These are phyloP conservation scores for Ogataea paradorogensis DNA, from an alignment of 805 yeast genomes.

Conservation along the genomic window DNA sequence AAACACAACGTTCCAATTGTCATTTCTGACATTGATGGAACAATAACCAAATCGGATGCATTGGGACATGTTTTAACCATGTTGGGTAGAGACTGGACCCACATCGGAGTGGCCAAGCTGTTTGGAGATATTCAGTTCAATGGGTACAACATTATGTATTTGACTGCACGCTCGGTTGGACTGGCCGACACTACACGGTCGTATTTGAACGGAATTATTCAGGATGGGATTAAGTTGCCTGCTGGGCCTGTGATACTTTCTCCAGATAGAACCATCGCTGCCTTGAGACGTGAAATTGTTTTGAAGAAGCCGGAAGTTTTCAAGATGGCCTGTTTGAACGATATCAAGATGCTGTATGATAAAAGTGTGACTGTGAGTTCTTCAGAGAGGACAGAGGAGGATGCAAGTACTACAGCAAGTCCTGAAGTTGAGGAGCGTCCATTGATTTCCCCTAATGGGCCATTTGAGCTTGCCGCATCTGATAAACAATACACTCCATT, in stretches of 20 bases:
- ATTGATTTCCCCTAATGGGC: neutral
- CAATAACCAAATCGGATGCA: constrained; percentile 97
- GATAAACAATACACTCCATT: constrained; percentile 61
- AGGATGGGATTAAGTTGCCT: constrained; percentile 73
- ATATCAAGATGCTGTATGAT: constrained; percentile 68
- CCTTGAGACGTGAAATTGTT: constrained; percentile 86
- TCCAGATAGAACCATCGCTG: constrained; percentile 97
- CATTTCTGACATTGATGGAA: constrained; percentile 96
- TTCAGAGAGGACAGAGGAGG: neutral
- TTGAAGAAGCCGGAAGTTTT: constrained; percentile 96
- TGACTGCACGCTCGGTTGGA: constrained; percentile 94
- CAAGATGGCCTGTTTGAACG: constrained; percentile 94
- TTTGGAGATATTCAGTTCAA: constrained; percentile 83
- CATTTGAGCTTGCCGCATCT: neutral
- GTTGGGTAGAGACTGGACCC: constrained; percentile 98
- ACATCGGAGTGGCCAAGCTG: constrained; percentile 87
- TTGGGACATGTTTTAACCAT: constrained; percentile 91
- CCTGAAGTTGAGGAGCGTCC: neutral
- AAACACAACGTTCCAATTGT: constrained; percentile 81
- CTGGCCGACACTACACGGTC: constrained; percentile 90
- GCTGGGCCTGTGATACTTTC: constrained; percentile 90
- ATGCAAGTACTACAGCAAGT: neutral
- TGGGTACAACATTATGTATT: constrained; percentile 90
- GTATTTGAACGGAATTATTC: constrained; percentile 74
- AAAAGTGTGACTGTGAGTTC: constrained; percentile 1